A percentile compares a stretch with the other conserved stretches of the same genome.
Evolutionary conservation across 495 filamentous ascomycete genomes (phyloP).

Genomic region (Penicillium argentinense): DNA sequence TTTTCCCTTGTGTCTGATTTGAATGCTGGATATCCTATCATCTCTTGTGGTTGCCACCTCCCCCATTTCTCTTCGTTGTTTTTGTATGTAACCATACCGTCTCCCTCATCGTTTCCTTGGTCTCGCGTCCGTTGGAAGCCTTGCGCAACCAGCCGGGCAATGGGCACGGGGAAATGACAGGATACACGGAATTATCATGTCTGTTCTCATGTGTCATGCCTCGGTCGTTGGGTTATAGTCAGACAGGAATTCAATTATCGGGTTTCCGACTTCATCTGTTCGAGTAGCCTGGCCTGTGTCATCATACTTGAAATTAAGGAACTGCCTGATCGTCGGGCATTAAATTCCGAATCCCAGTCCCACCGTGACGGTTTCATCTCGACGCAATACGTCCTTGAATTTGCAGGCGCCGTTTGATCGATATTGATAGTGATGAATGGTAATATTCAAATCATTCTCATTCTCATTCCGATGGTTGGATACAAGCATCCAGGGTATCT

Average conservation of each 20-base stretch:
- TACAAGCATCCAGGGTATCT: conserved; percentile 8
- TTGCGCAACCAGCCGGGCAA: conserved; percentile 27
- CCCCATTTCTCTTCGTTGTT: conserved; percentile 12
- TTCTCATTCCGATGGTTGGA: no score
- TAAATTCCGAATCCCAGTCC: no score
- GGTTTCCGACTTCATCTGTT: conserved; percentile 26
- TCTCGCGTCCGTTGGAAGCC: conserved; percentile 30
- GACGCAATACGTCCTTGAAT: no score
- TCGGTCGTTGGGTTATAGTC: conserved; percentile 41
- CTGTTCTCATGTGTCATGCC: conserved; percentile 46
- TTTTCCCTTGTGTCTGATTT: conserved; percentile 29
- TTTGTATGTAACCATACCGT: conserved; percentile 45
- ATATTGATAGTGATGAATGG: no score
- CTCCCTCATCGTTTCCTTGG: conserved; percentile 32
- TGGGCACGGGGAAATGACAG: conserved; percentile 35
- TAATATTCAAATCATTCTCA: conserved; percentile 1
- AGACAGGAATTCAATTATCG: conserved; percentile 35
- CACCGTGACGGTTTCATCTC: no score
- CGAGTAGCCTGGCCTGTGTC: no score
- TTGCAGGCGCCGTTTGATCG: no score
- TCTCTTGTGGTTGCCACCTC: conserved; percentile 28
- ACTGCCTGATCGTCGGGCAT: no score
- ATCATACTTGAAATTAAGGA: no score
- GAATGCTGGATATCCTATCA: conserved; percentile 48
- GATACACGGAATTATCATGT: conserved; percentile 40